Evolutionary conservation across 73 alveolate genomes (phyloP).

Genomic region (Paramecium sexaurelia): DNA sequence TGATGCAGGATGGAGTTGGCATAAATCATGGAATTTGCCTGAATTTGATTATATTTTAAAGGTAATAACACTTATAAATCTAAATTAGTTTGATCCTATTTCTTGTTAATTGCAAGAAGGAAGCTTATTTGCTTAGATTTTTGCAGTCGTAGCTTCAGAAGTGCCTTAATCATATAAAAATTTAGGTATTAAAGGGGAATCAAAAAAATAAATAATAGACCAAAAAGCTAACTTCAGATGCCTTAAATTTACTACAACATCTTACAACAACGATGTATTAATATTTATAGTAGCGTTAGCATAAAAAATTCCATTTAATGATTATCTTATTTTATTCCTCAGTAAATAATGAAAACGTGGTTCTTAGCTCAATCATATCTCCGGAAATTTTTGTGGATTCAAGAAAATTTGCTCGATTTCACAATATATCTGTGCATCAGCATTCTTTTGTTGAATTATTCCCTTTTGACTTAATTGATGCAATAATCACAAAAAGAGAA

Average conservation of each 20-base stretch:
- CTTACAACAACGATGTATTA: slow-evolving; percentile 73
- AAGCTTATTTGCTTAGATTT: background rate
- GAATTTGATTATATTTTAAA: slow-evolving; percentile 66
- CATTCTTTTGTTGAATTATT: slow-evolving; percentile 62
- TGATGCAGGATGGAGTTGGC: slow-evolving; percentile 73
- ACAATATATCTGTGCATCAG: background rate
- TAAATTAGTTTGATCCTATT: background rate
- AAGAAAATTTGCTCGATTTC: slow-evolving; percentile 71
- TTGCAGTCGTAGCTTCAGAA: background rate
- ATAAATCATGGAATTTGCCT: slow-evolving; percentile 80
- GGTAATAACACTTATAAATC: slow-evolving; percentile 19
- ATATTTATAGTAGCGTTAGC: slow-evolving; percentile 27
- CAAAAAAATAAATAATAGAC: slow-evolving; percentile 53
- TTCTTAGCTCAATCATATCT: slow-evolving; percentile 67
- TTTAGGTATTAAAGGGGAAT: slow-evolving; percentile 72
- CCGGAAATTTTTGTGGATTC: slow-evolving; percentile 75
- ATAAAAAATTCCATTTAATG: slow-evolving; percentile 56
- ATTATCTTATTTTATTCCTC: background rate
- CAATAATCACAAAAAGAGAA: slow-evolving; percentile 45
- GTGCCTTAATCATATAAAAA: background rate
- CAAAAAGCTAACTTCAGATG: slow-evolving; percentile 68
- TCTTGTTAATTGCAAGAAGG: background rate
- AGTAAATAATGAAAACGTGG: slow-evolving; percentile 27
- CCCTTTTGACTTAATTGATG: slow-evolving; percentile 45
- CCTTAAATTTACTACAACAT: slow-evolving; percentile 71